A percentile compares a stretch with the other conserved stretches of the same genome.
Evolutionary conservation across 129 eudicot genomes (phyloP).

Genomic region (Saposhnikovia divaricata): DNA sequence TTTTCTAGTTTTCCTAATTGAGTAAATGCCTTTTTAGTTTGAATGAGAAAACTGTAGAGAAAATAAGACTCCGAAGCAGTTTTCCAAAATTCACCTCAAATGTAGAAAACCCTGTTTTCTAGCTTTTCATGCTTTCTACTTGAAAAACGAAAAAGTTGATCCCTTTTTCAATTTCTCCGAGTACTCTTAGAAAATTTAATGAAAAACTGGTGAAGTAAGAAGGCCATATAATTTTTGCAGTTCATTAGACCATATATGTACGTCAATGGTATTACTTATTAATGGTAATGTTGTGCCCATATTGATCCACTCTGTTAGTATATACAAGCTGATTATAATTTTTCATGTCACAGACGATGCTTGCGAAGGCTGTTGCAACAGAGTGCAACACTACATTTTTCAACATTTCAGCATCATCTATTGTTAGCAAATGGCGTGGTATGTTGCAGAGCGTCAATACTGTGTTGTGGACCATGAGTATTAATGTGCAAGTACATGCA

Average conservation of each 20-base stretch:
- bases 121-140: too few relatives aligned
- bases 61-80: background rate
- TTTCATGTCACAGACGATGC: slow-evolving; percentile 73
- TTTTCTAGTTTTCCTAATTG: background rate
- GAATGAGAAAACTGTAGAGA: background rate
- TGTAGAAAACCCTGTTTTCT: background rate
- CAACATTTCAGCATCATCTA: slow-evolving; percentile 97
- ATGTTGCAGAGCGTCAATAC: slow-evolving; percentile 17
- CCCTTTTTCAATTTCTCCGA: too few relatives aligned
- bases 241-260: background rate
- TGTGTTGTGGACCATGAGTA: background rate
- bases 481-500: background rate
- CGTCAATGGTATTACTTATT: background rate
- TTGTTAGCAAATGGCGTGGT: slow-evolving; percentile 99
- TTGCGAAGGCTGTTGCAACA: slow-evolving; percentile 99
- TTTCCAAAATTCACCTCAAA: background rate
- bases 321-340: background rate
- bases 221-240: background rate
- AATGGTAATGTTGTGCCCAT: background rate
- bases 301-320: too few relatives aligned
- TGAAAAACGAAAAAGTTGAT: too few relatives aligned
- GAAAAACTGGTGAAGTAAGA: too few relatives aligned
- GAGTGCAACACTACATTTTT: slow-evolving; percentile 98
- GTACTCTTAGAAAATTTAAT: too few relatives aligned
- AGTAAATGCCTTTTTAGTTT: too few relatives aligned